Conservation (phyloP, 2,329 filamentous ascomycete genomes). For the Aspergillus fumigatiaffinis region DNA sequence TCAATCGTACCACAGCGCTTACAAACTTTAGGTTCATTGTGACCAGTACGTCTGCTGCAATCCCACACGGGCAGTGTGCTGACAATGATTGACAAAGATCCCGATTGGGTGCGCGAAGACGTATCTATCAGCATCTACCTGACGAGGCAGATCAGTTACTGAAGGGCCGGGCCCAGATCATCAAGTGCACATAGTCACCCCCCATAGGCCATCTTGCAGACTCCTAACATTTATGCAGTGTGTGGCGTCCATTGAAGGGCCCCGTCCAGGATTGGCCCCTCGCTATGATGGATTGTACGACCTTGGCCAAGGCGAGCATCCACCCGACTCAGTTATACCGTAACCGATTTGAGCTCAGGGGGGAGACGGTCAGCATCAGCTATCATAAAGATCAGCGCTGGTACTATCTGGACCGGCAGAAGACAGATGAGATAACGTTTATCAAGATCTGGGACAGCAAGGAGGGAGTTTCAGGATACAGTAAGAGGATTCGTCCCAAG, state of each 20-base stretch:
- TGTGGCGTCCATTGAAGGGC: background rate
- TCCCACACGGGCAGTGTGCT: background rate
- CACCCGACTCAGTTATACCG: background rate
- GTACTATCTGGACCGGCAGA: background rate
- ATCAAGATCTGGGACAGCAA: conserved; percentile 3
- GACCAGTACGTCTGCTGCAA: background rate
- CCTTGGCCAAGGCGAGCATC: background rate
- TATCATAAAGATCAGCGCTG: background rate
- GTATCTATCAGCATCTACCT: conserved; percentile 1
- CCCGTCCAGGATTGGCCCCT: background rate
- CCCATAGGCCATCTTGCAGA: background rate
- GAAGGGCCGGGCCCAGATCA: background rate
- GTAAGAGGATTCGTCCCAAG: background rate
- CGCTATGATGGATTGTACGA: background rate
- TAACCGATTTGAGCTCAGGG: background rate
- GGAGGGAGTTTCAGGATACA: background rate
- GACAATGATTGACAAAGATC: background rate
- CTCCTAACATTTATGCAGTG: background rate
- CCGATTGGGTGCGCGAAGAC: background rate
- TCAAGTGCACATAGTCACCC: background rate
- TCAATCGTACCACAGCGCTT: background rate
- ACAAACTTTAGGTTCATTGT: background rate
- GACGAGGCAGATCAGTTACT: background rate
- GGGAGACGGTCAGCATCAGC: background rate
- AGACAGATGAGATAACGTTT: background rate